A percentile compares a stretch with the other conserved stretches of the same genome.
These are phyloP conservation scores for Cladobotryum protrusum DNA, from an alignment of 2,329 filamentous ascomycete genomes.

Conservation along the genomic window DNA sequence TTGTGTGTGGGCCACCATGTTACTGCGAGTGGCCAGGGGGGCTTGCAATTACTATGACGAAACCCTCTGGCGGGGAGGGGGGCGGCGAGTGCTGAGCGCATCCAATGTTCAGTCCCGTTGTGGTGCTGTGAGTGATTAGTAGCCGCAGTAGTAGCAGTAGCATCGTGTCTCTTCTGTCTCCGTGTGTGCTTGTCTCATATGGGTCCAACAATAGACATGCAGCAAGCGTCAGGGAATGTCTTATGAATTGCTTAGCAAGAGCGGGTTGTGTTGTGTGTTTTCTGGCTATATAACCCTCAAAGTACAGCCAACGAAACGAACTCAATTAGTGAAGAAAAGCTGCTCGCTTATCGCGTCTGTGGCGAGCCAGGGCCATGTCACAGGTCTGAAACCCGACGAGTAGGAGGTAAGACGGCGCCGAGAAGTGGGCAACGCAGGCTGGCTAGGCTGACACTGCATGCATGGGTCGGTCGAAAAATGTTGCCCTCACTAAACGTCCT, in stretches of 20 bases:
- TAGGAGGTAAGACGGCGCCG: slow-evolving; percentile 1
- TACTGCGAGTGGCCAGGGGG: slow-evolving; percentile 7
- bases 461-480: too few species aligned
- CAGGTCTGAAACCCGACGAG: slow-evolving; percentile 1
- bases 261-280: background rate
- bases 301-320: background rate
- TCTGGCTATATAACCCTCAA: background rate
- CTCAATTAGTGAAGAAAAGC: slow-evolving; percentile 1
- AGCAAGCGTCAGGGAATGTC: background rate
- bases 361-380: slow-evolving; percentile 6
- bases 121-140: slow-evolving; percentile 4
- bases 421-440: background rate
- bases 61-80: slow-evolving; percentile 5
- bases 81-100: slow-evolving; percentile 5
- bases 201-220: slow-evolving; percentile 3
- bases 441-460: background rate
- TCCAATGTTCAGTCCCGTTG: slow-evolving; percentile 6
- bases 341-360: slow-evolving; percentile 15
- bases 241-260: background rate
- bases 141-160: background rate
- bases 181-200: background rate
- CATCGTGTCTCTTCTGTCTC: background rate
- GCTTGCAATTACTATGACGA: slow-evolving; percentile 6
- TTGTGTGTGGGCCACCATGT: slow-evolving; percentile 10
- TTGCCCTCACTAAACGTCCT: too few species aligned